A percentile compares a stretch with the other conserved stretches of the same genome.
phyloP scores from a whole-genome alignment of 2,329 filamentous ascomycete genomes.

The Claviceps spartinae region DNA sequence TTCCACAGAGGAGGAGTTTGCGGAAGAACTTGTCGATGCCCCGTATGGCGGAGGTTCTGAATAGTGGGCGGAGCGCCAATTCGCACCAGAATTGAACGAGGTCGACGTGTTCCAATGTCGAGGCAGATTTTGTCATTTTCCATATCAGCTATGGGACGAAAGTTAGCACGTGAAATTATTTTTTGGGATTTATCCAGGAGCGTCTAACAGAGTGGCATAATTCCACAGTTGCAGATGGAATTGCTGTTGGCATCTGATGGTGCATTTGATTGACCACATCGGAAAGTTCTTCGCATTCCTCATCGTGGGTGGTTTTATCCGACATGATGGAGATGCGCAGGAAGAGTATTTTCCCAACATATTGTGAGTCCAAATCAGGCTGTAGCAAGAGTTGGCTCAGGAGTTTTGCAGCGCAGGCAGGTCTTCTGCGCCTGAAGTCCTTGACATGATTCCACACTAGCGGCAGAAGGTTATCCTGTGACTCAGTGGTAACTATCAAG shows the following conservation, averaged over 20 bases:
- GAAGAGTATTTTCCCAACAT: conserved; percentile 57
- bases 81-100: conserved; percentile 57
- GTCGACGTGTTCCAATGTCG: conserved; percentile 36
- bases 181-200: too few species aligned
- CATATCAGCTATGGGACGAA: conserved; percentile 51
- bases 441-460: conserved; percentile 55
- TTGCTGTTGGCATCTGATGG: conserved; percentile 26
- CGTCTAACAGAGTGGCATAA: conserved; percentile 53
- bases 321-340: conserved; percentile 54
- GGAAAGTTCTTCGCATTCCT: conserved; percentile 12
- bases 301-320: conserved; percentile 23
- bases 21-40: conserved; percentile 58
- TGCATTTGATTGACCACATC: conserved; percentile 23
- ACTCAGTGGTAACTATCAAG: conserved; percentile 46
- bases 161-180: conserved; percentile 6
- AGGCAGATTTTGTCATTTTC: conserved; percentile 57
- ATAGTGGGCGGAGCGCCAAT: conserved; percentile 52
- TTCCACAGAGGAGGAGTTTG: conserved; percentile 58
- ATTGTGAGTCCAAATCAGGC: conserved; percentile 41
- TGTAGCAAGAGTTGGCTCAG: conserved; percentile 51
- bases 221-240: conserved; percentile 49
- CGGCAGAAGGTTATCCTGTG: conserved; percentile 51
- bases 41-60: conserved; percentile 48
- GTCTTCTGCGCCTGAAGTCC: conserved; percentile 43
- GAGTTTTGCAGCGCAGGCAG: conserved; percentile 31